These are phyloP conservation scores for Pouteria glomerata DNA, from an alignment of 148 eudicot genomes.

Conservation along the genomic window DNA sequence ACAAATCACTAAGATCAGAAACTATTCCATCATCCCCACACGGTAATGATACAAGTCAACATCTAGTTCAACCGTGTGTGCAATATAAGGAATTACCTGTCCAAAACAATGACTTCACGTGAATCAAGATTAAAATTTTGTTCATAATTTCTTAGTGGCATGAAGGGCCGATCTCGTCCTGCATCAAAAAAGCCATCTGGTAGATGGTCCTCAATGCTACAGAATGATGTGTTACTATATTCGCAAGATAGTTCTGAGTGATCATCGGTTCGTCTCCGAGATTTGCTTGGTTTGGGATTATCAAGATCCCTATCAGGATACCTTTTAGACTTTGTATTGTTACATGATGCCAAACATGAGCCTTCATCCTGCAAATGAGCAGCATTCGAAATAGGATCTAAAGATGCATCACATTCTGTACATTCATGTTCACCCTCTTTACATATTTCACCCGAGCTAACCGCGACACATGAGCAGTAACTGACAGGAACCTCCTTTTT, in stretches of 20 bases:
- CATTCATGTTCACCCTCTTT: constrained; percentile 28
- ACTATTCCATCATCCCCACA: background rate
- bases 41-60: background rate
- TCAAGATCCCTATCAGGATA: constrained; percentile 68
- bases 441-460: constrained; percentile 14
- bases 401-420: constrained; percentile 23
- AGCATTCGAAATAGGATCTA: constrained; percentile 25
- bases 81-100: constrained; percentile 44
- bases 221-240: constrained; percentile 68
- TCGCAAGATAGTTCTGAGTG: constrained; percentile 48
- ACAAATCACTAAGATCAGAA: background rate
- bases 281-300: constrained; percentile 78
- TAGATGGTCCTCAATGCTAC: constrained; percentile 66
- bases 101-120: constrained; percentile 89
- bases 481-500: constrained; percentile 25
- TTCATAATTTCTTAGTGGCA: constrained; percentile 66
- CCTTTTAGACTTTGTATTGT: constrained; percentile 66
- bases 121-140: constrained; percentile 49
- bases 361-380: constrained; percentile 31
- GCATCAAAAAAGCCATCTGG: constrained; percentile 99
- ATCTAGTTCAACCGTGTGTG: background rate
- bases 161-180: constrained; percentile 93
- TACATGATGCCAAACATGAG: constrained; percentile 31
- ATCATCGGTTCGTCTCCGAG: constrained; percentile 47
- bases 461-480: constrained; percentile 28